Evolutionary conservation across 2,329 filamentous ascomycete species (phyloP), one percentile per base, ranked within the genome.

Genomic region (Alternaria ethzedia): DNA sequence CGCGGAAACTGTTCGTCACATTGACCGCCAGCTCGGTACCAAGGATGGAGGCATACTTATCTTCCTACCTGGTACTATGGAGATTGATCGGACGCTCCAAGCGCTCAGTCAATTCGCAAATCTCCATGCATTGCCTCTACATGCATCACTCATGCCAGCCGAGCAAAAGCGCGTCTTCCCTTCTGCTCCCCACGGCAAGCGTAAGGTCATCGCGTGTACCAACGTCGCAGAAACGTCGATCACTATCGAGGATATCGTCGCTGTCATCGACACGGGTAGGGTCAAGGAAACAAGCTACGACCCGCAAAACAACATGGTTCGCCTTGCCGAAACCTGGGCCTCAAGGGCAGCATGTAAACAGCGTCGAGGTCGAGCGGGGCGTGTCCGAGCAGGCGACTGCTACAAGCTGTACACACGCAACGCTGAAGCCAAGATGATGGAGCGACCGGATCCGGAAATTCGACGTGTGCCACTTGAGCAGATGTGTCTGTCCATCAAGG

Each of bases 191-290:
- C 79, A 83, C 3, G 94, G 94, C 0, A 94, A 93, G 80, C 87
- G 96, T 36, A 99, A 99, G 81, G 88, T 99, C 12, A 92, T 99
- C 32, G 92, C 95, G 7, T 93, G 96, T 1, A 99, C 96, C 47
- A 99, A 99, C 74, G 95, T 99, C 3, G 96, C 96, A 2, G 96
- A 99, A 79, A 99, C 96, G 0, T 98, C 96, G 3, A 98, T 99
- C 78, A 99, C 96, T 0, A 99, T 99, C 64, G 94, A 97, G 76
- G 96, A 99, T 76, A 92, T 99, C 57, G 92, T 98, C 3, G 95
- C 93, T 3, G 96, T 99, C 49, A 95, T 99, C 67, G 96, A 99
- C 78, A 96, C 91, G 11, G 96, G 96, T 26, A 90, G 93, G 57
- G 96, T 99, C 63, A 99, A 99, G 77, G 95, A 99, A 80, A 99